Evolutionary conservation across 176 grass and related monocot species (phyloP).

Genomic region (Chloris gayana): DNA sequence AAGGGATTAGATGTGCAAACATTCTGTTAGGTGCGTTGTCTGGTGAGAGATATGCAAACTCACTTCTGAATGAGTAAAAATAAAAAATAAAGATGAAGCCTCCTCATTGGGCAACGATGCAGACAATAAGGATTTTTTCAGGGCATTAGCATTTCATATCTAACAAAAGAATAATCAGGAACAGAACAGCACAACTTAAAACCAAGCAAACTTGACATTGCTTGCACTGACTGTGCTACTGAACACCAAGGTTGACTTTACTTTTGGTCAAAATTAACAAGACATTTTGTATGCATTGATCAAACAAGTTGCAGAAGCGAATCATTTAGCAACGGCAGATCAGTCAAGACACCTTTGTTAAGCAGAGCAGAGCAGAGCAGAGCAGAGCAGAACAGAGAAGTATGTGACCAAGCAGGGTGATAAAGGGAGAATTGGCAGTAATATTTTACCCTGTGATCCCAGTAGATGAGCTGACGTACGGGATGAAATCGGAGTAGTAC

Average conservation of each 20-base stretch:
- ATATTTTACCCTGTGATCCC: conserved; percentile 53
- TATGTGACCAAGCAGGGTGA: neutral
- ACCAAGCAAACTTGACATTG: too few relatives aligned
- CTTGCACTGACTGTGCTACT: neutral
- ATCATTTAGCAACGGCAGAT: neutral
- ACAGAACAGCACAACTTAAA: neutral
- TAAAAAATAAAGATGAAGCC: too few relatives aligned
- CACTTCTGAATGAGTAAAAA: neutral
- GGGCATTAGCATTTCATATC: neutral
- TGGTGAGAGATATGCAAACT: neutral
- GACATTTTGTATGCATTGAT: neutral
- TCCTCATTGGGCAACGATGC: neutral
- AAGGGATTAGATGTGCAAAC: neutral
- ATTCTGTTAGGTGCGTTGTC: neutral
- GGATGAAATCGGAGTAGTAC: conserved; percentile 49
- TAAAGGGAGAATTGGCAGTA: neutral
- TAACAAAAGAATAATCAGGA: neutral
- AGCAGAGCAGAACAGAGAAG: too few relatives aligned
- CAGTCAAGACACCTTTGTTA: neutral
- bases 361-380: neutral
- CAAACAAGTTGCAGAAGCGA: neutral
- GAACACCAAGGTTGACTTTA: neutral
- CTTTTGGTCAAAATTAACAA: neutral
- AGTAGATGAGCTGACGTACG: conserved; percentile 47
- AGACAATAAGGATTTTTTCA: neutral